Conservation (phyloP, 768 basidiomycete species). For the Tulasnella sp. region DNA sequence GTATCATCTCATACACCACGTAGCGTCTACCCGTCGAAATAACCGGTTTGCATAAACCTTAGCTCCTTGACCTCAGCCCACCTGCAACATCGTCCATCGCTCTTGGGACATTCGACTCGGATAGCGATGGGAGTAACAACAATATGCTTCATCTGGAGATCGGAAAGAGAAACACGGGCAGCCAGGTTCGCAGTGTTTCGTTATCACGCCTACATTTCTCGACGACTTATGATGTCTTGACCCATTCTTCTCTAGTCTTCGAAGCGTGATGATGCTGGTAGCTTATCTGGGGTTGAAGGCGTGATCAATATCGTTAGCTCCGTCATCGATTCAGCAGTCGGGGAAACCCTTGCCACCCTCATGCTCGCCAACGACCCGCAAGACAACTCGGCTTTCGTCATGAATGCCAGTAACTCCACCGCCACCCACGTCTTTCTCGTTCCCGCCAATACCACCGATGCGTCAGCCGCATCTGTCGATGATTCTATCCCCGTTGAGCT, state of each 20-base stretch:
- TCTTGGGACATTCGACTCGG: conserved; percentile 14
- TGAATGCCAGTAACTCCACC: conserved; percentile 42
- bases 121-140: conserved; percentile 13
- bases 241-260: background rate
- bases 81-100: too few relatives aligned
- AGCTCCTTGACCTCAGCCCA: too few relatives aligned
- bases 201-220: background rate
- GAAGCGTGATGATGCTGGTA: background rate
- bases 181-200: background rate
- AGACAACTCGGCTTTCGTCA: conserved; percentile 28
- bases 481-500: conserved; percentile 33
- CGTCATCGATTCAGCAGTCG: conserved; percentile 26
- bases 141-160: conserved; percentile 27
- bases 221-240: background rate
- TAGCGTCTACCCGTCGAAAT: too few relatives aligned
- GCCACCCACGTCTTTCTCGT: conserved; percentile 38
- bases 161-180: conserved; percentile 16
- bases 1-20: too few relatives aligned
- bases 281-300: conserved; percentile 30
- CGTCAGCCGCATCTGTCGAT: conserved; percentile 16
- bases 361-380: conserved; percentile 27
- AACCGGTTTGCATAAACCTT: too few relatives aligned
- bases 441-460: conserved; percentile 16
- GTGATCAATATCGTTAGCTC: conserved; percentile 39
- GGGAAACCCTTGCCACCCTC: conserved; percentile 34